Evolutionary conservation across 192 early-diverging fungal species (phyloP).

Genomic region (Podila minutissima): DNA sequence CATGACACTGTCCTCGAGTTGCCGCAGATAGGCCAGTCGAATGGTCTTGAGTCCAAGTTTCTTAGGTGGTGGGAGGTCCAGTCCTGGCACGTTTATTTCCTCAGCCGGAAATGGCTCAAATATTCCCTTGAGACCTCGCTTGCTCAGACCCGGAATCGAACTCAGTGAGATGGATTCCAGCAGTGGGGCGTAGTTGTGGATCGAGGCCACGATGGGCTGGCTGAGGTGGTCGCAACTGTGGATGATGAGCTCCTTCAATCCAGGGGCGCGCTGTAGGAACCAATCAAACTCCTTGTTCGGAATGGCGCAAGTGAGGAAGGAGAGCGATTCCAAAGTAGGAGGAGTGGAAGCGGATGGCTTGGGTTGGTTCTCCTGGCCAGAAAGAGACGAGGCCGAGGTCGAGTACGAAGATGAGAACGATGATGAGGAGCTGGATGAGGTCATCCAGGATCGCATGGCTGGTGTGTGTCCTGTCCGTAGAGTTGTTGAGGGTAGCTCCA

Average conservation of each 20-base stretch:
- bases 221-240: slow-evolving; percentile 25
- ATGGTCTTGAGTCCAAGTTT: slow-evolving; percentile 25
- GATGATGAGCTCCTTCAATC: slow-evolving; percentile 15
- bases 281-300: slow-evolving; percentile 27
- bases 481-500: not conserved
- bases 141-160: slow-evolving; percentile 18
- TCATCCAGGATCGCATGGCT: not conserved
- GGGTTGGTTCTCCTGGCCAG: not conserved
- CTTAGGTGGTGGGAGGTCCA: not conserved
- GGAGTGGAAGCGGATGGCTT: not conserved
- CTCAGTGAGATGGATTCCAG: slow-evolving; percentile 32
- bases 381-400: slow-evolving; percentile 4
- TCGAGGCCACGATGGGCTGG: slow-evolving; percentile 8
- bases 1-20: slow-evolving; percentile 35
- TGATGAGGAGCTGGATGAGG: slow-evolving; percentile 7
- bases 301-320: slow-evolving; percentile 20
- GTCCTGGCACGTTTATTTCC: not conserved
- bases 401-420: slow-evolving; percentile 19
- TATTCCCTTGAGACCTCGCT: slow-evolving; percentile 4
- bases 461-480: not conserved
- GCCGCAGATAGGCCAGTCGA: slow-evolving; percentile 29
- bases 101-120: slow-evolving; percentile 10
- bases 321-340: slow-evolving; percentile 16
- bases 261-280: slow-evolving; percentile 16
- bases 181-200: slow-evolving; percentile 15